Evolutionary conservation across 1,284 basidiomycete genomes (phyloP).

Genomic region (Macrocybe sp.): DNA sequence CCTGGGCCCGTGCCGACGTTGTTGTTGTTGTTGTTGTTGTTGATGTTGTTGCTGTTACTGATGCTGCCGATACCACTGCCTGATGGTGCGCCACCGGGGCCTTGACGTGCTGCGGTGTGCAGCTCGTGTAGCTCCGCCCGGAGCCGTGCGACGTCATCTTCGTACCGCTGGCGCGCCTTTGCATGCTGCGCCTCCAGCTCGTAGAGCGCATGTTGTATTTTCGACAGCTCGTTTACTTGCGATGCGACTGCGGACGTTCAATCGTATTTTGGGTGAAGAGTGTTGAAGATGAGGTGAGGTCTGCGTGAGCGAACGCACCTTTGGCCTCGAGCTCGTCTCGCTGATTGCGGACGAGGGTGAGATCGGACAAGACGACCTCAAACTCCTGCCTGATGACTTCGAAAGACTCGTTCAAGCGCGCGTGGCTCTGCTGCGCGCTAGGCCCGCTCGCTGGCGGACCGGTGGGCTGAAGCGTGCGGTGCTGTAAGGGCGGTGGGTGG

Average conservation of each 20-base stretch:
- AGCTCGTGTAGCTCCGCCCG: conserved; percentile 23
- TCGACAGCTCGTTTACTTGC: conserved; percentile 41
- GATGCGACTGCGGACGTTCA: conserved; percentile 24
- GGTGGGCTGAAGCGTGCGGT: conserved; percentile 54
- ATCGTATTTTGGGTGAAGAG: not conserved
- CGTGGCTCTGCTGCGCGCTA: conserved; percentile 16
- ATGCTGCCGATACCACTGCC: too few species aligned
- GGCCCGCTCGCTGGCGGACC: conserved; percentile 37
- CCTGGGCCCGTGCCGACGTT: too few species aligned
- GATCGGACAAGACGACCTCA: conserved; percentile 72
- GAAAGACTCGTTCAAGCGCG: conserved; percentile 73
- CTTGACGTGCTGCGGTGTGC: conserved; percentile 16
- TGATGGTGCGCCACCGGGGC: not conserved
- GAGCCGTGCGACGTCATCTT: conserved; percentile 35
- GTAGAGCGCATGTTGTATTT: conserved; percentile 41
- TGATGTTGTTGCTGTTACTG: too few species aligned
- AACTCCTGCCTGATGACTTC: conserved; percentile 86
- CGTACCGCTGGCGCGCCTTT: conserved; percentile 39
- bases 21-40: too few species aligned
- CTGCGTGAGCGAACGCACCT: conserved; percentile 38
- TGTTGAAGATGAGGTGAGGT: conserved; percentile 2
- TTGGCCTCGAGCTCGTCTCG: conserved; percentile 89
- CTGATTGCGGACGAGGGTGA: conserved; percentile 66
- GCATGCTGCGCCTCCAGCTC: conserved; percentile 41
- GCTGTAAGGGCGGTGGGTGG: conserved; percentile 10